These are phyloP conservation scores for Misopates orontium DNA, from an alignment of 257 asterid species.

Conservation along the genomic window DNA sequence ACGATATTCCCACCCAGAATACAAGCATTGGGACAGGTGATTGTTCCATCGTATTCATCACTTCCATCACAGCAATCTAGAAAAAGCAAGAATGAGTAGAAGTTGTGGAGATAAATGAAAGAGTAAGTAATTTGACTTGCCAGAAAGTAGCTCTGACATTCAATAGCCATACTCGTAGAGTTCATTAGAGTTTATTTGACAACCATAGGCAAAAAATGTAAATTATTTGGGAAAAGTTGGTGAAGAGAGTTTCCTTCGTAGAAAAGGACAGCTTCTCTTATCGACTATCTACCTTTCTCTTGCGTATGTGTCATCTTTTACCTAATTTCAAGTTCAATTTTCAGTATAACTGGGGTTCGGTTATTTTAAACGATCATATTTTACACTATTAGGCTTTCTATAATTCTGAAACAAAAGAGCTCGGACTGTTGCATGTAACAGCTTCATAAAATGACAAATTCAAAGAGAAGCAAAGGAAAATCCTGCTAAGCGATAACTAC, in stretches of 20 bases:
- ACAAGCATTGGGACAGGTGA: conserved; percentile 71
- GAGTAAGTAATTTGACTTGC: conserved; percentile 7
- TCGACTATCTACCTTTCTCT: too few relatives aligned
- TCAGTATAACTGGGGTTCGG: too few relatives aligned
- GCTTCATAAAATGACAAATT: conserved; percentile 4
- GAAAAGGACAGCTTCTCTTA: too few relatives aligned
- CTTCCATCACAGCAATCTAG: conserved; percentile 98
- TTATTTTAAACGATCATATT: too few relatives aligned
- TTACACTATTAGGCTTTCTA: too few relatives aligned
- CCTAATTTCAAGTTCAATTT: too few relatives aligned
- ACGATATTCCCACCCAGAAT: conserved; percentile 78
- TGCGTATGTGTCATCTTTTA: too few relatives aligned
- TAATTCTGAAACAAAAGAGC: too few relatives aligned
- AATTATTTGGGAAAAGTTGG: too few relatives aligned
- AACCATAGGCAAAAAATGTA: too few relatives aligned
- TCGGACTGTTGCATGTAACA: not conserved
- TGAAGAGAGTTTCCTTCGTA: too few relatives aligned
- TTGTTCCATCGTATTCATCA: conserved; percentile 80
- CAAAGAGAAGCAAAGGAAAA: not conserved
- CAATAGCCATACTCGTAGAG: conserved; percentile 4
- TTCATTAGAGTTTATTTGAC: too few relatives aligned
- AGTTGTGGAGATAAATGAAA: conserved; percentile 20
- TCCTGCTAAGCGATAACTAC: not conserved
- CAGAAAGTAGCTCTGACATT: conserved; percentile 1
- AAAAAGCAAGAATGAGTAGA: conserved; percentile 27